A percentile compares a stretch with the other conserved stretches of the same genome.
phyloP scores from a whole-genome alignment of 108 stramenopile species.

The Chaetoceros tenuissimus region DNA sequence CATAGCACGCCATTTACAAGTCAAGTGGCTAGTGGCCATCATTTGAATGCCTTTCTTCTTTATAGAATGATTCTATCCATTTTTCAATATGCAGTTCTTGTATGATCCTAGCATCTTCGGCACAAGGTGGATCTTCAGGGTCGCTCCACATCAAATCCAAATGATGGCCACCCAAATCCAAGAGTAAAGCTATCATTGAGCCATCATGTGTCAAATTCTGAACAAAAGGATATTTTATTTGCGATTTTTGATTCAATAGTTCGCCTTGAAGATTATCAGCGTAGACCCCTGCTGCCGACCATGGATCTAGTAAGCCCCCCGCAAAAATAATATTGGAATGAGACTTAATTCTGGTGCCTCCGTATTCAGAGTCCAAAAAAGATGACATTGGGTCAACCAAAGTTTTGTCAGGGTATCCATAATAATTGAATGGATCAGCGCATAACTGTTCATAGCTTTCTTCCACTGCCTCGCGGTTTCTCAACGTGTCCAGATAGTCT shows the following conservation, averaged over 20 bases:
- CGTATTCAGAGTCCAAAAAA: constrained; percentile 52
- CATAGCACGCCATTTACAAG: too few relatives aligned
- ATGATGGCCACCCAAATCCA: constrained; percentile 81
- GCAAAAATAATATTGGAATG: constrained; percentile 82
- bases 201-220: constrained; percentile 25
- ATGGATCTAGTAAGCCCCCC: constrained; percentile 83
- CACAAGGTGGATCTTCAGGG: constrained; percentile 47
- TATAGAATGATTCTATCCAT: too few relatives aligned
- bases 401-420: constrained; percentile 33
- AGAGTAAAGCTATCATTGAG: constrained; percentile 41
- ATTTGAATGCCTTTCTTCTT: too few relatives aligned
- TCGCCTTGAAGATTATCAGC: constrained; percentile 1
- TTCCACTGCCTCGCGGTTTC: background rate
- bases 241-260: background rate
- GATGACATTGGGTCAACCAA: constrained; percentile 39
- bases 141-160: constrained; percentile 74
- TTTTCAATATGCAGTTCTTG: constrained; percentile 34
- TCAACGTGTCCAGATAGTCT: constrained; percentile 12
- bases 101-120: constrained; percentile 34
- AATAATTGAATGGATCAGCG: constrained; percentile 37
- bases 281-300: constrained; percentile 68
- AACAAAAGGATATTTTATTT: background rate
- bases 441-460: constrained; percentile 9
- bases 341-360: constrained; percentile 26
- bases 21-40: too few relatives aligned